Evolutionary conservation across 768 basidiomycete genomes (phyloP).

Genomic region (Dacryopinax spathularia): DNA sequence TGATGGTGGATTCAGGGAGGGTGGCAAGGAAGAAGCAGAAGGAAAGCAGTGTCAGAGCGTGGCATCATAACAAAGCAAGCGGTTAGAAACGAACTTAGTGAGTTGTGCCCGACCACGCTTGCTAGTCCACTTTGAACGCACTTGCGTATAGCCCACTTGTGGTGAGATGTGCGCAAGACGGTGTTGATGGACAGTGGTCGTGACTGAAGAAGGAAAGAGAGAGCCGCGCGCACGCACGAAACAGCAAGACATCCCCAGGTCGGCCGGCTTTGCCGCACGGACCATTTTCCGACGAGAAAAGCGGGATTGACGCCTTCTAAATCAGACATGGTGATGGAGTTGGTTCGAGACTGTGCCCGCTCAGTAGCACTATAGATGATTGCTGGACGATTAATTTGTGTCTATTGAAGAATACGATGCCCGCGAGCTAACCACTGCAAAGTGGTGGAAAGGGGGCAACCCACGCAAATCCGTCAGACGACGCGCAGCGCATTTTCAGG

Average conservation of each 20-base stretch:
- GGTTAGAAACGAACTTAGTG: constrained; percentile 4
- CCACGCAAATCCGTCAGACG: neutral
- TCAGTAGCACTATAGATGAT: neutral
- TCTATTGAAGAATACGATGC: neutral
- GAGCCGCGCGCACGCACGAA: constrained; percentile 1
- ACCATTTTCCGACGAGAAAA: neutral
- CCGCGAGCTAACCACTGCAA: neutral
- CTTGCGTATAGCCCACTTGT: neutral
- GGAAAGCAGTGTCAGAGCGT: constrained; percentile 1
- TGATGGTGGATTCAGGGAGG: neutral
- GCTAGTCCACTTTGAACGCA: neutral
- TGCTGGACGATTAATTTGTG: neutral
- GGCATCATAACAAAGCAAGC: constrained; percentile 4
- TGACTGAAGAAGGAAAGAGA: neutral
- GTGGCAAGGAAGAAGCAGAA: neutral
- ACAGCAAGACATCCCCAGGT: neutral
- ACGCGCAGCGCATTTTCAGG: neutral
- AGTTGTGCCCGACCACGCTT: neutral
- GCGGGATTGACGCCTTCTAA: neutral
- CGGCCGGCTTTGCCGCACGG: neutral
- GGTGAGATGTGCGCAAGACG: neutral
- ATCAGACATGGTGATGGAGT: neutral
- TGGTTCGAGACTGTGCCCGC: neutral
- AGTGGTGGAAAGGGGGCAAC: neutral
- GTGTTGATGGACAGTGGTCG: neutral